These are phyloP conservation scores for Gaeumannomyces sp. DNA, from an alignment of 2,329 filamentous ascomycete species.

Conservation along the genomic window DNA sequence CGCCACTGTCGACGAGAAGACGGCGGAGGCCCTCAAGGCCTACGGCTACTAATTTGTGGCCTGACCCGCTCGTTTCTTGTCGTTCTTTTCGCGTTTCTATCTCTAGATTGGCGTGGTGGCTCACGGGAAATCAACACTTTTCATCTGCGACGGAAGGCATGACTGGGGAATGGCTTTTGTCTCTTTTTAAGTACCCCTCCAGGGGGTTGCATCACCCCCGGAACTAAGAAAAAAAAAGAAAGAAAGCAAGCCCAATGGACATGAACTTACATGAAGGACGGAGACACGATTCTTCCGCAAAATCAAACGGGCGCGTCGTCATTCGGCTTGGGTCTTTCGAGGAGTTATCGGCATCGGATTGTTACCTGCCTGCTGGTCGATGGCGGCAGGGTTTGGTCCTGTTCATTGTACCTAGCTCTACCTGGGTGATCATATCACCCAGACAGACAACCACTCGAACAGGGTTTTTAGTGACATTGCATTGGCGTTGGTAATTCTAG, in stretches of 20 bases:
- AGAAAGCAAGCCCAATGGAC: constrained; percentile 8
- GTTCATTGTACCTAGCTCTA: constrained; percentile 1
- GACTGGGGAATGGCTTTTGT: constrained; percentile 16
- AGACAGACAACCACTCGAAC: constrained; percentile 1
- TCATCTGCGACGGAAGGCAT: constrained; percentile 41
- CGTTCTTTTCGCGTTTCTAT: constrained; percentile 42
- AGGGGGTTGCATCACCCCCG: constrained; percentile 4
- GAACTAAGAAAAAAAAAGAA: constrained; percentile 10
- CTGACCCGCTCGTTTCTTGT: constrained; percentile 33
- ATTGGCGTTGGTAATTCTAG: background rate
- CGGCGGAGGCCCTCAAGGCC: constrained; percentile 78
- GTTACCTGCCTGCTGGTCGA: background rate
- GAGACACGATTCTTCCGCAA: constrained; percentile 8
- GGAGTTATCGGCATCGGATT: constrained; percentile 7
- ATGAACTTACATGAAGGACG: constrained; percentile 9
- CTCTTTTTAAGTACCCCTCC: constrained; percentile 1
- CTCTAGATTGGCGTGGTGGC: constrained; percentile 50
- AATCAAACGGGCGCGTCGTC: constrained; percentile 6
- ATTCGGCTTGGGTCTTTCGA: constrained; percentile 10
- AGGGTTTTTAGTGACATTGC: constrained; percentile 1
- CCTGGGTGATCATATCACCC: background rate
- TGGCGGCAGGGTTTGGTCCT: background rate
- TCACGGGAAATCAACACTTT: constrained; percentile 38
- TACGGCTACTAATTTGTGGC: constrained; percentile 72
- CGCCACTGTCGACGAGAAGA: constrained; percentile 80